Base-by-base conservation (phyloP, 305 asterid species). In the Plantago coronopus region DNA sequence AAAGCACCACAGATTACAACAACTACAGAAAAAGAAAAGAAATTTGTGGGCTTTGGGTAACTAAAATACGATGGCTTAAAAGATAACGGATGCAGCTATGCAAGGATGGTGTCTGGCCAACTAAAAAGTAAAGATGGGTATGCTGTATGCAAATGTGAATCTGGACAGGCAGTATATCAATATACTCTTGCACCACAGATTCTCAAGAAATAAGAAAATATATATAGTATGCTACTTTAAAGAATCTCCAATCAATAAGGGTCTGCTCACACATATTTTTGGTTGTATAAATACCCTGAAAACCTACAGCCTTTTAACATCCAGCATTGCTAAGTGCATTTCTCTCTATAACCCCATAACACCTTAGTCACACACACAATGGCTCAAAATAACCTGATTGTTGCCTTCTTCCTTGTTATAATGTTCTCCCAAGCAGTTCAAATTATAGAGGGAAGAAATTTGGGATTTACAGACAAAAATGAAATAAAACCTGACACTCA, bases 281-380 rank as follows among this genome's bases (percentile, higher is more conserved):
- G n/a, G 20, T 48, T 66, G 78, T 86, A 83, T 83, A 86, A 78
- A 81, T 81, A 74, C 74, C 72, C 21, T 7, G 5, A 69, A 15
- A 63, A 67, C 48, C 16, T 29, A 48, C 42, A 50, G 65, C 29
- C 47, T 50, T 48, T 34, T 64, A 70, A 48, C 78, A 77, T 71
- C 69, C 75, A 20, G 38, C 38, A 38, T 13, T 38, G 54, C 27
- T 7, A 31, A 44, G 63, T 61, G 19, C 44, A 57, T 61, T 19
- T 43, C 46, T 22, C 47, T 60, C 46, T 46, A 21, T 49, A 23
- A 17, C 59, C 43, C 40, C 29, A 21, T n/a, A 55, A 17, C 14
- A 67, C 69, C 45, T 66, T 61, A 54, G 15, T 66, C 60, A 20
- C 55, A 15, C 43, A 46, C 14, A 57, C 51, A 23, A 80, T 84